Base-by-base conservation (phyloP, 2,329 filamentous ascomycete species). In the Colletotrichum endophyticum region DNA sequence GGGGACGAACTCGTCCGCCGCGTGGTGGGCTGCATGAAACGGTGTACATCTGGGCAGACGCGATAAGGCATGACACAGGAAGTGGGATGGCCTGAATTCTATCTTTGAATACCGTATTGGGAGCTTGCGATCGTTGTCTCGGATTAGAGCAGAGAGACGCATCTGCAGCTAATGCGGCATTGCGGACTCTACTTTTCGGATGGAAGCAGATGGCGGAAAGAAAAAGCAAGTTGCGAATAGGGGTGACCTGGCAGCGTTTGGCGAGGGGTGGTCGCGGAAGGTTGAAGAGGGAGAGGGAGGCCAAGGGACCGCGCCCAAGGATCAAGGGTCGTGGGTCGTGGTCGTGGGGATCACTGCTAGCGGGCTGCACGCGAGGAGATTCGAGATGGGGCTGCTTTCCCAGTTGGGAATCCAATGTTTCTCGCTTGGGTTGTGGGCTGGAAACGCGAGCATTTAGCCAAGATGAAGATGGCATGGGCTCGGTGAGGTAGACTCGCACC, bases 391-490 rank as follows among this genome's bases (percentile, higher is more conserved):
- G 73, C 73, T n/a, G 63, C n/a, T 64, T 73, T 68, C 73, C 73
- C 16, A n/a, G 28, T 73, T 73, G 44, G 70, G 73, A 76, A 64
- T 69, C 34, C 70, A 73, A 69, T 76, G 73, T 76, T 73, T 73
- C 73, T 76, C 73, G 73, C 57, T 73, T 69, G 73, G 25, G n/a
- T 28, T n/a, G 57, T 64, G n/a, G 39, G 64, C 28, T 53, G 57
- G 66, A 63, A 69, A 61, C 63, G 73, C 64, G 70, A 64, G 44
- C 59, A 59, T 49, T 69, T 25, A 61, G 44, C 34, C 70, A 49
- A 73, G 44, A 64, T 66, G 64, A 73, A 34, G 39, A 25, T 69
- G 64, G 36, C 64, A 28, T 62, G 53, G 27, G 28, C 57, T 56
- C 59, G 22, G 69, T 53, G 16, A 25, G 15, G 25, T 75, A 63